phyloP scores from a whole-genome alignment of 1,139 yeast species.

The Pichia sp. region DNA sequence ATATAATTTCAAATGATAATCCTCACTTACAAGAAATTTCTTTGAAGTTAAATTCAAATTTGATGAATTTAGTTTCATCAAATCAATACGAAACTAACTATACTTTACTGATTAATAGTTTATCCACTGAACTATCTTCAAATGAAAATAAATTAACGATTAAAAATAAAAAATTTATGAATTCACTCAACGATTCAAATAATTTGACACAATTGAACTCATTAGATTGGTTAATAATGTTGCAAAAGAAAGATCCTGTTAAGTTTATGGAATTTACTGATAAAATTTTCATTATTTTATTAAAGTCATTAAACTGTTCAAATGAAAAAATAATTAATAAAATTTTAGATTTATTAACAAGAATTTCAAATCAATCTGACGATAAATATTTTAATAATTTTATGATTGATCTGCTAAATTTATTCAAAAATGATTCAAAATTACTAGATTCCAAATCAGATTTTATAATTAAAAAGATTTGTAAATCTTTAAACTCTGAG shows the following conservation, averaged over 20 bases:
- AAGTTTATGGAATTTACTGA: conserved; percentile 55
- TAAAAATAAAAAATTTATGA: conserved; percentile 21
- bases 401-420: conserved; percentile 60
- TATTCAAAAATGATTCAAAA: conserved; percentile 64
- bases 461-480: conserved; percentile 76
- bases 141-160: neutral
- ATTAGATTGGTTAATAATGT: conserved; percentile 83
- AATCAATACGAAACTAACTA: conserved; percentile 42
- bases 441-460: conserved; percentile 70
- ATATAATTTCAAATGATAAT: conserved; percentile 50
- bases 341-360: conserved; percentile 71
- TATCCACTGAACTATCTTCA: conserved; percentile 50
- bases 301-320: conserved; percentile 79
- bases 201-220: conserved; percentile 82
- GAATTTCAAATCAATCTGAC: conserved; percentile 69
- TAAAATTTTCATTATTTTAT: conserved; percentile 67
- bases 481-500: conserved; percentile 76
- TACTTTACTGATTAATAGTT: conserved; percentile 51
- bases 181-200: conserved; percentile 54
- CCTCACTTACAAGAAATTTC: conserved; percentile 50
- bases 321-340: conserved; percentile 79
- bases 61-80: conserved; percentile 41
- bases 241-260: conserved; percentile 68
- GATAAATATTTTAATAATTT: conserved; percentile 75
- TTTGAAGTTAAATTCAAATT: conserved; percentile 43